These are phyloP conservation scores for Magnusiomyces sp. DNA, from an alignment of 1,139 yeast species.

Conservation along the genomic window DNA sequence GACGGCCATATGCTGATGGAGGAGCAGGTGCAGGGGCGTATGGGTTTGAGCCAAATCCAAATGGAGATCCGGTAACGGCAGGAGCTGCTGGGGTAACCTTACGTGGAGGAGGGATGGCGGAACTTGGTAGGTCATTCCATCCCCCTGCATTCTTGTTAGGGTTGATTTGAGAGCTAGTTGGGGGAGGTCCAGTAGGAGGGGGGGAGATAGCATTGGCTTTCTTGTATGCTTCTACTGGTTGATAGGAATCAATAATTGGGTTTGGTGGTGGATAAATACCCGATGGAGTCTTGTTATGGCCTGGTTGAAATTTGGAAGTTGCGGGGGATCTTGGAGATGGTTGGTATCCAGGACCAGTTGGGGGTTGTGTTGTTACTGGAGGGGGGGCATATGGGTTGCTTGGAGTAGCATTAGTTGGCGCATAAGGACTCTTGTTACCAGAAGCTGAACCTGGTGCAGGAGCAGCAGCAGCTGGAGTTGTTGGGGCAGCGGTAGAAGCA, in stretches of 20 bases:
- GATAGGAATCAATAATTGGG: conserved; percentile 12
- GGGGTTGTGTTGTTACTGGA: conserved; percentile 7
- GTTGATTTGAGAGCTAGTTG: conserved; percentile 15
- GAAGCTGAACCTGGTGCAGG: conserved; percentile 13
- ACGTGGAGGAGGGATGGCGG: conserved; percentile 26
- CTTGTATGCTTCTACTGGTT: not conserved
- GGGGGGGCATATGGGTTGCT: conserved; percentile 13
- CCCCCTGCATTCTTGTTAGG: conserved; percentile 66
- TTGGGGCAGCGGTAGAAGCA: conserved; percentile 13
- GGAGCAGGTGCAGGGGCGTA: conserved; percentile 25
- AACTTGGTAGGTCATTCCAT: conserved; percentile 89
- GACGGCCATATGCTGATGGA: conserved; percentile 17
- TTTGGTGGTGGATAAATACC: conserved; percentile 15
- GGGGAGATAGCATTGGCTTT: not conserved
- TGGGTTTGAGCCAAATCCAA: conserved; percentile 19
- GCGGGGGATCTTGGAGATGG: conserved; percentile 6
- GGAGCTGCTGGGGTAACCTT: conserved; percentile 21
- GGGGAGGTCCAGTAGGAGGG: conserved; percentile 13
- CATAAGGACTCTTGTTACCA: conserved; percentile 8
- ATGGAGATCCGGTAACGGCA: conserved; percentile 19
- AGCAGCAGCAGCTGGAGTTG: conserved; percentile 3
- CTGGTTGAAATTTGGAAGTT: conserved; percentile 1
- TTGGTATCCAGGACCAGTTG: not conserved
- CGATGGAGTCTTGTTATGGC: conserved; percentile 11
- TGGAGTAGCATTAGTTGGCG: conserved; percentile 6